These are phyloP conservation scores for Lagenidium giganteum DNA, from an alignment of 352 stramenopile genomes.

Conservation along the genomic window DNA sequence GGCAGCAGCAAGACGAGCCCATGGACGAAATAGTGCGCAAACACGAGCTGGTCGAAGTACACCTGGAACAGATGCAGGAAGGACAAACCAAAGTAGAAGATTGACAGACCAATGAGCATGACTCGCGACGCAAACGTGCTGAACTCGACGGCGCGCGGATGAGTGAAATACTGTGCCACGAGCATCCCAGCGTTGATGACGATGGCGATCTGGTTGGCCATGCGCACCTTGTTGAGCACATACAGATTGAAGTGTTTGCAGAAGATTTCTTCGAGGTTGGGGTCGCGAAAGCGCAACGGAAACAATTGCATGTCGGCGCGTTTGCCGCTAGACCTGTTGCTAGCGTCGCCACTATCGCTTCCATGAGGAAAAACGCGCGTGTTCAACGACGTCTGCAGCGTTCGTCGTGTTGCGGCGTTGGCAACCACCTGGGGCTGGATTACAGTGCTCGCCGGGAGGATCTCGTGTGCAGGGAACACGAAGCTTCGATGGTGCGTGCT, in stretches of 20 bases:
- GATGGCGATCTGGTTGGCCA: slow-evolving; percentile 41
- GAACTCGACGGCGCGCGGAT: slow-evolving; percentile 16
- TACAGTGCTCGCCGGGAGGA: slow-evolving; percentile 33
- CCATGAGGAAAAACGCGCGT: slow-evolving; percentile 12
- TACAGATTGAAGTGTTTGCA: slow-evolving; percentile 74
- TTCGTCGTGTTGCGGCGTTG: no score
- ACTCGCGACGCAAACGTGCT: slow-evolving; percentile 38
- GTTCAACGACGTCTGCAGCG: slow-evolving; percentile 23
- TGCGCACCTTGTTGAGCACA: slow-evolving; percentile 57
- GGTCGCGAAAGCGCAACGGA: slow-evolving; percentile 53
- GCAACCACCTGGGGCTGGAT: no score
- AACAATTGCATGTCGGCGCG: slow-evolving; percentile 47
- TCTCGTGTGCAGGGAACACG: slow-evolving; percentile 30
- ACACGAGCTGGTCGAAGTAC: slow-evolving; percentile 43
- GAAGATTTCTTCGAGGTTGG: slow-evolving; percentile 59
- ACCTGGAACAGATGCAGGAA: slow-evolving; percentile 37
- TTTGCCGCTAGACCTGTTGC: slow-evolving; percentile 7
- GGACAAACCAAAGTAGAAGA: slow-evolving; percentile 34
- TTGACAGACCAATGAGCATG: slow-evolving; percentile 28
- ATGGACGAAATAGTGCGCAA: slow-evolving; percentile 43
- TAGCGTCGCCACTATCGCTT: not conserved
- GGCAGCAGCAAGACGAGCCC: slow-evolving; percentile 44
- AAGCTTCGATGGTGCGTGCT: slow-evolving; percentile 32
- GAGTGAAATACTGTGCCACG: slow-evolving; percentile 38
- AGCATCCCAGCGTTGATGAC: slow-evolving; percentile 40